A percentile compares a stretch with the other conserved stretches of the same genome.
These are phyloP conservation scores for Amanita phalloides DNA, from an alignment of 768 basidiomycete species.

Conservation along the genomic window DNA sequence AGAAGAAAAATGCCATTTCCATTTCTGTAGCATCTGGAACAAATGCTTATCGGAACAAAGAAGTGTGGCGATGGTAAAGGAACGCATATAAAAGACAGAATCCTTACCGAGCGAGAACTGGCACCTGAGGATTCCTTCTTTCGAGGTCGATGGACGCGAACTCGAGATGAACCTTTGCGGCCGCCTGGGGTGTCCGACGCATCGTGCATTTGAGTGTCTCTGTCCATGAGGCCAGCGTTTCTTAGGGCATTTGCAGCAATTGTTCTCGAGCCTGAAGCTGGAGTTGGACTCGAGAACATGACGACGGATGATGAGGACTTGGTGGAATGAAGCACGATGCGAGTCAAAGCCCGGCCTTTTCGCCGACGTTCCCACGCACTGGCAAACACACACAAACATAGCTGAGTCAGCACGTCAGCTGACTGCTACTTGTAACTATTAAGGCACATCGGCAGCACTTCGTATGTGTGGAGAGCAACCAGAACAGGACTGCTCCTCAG, in stretches of 20 bases:
- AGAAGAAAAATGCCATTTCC: too few relatives aligned
- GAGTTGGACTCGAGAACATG: conserved; percentile 55
- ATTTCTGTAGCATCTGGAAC: neutral
- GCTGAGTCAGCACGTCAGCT: neutral
- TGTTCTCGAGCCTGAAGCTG: conserved; percentile 44
- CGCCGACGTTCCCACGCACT: neutral
- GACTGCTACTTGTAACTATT: too few relatives aligned
- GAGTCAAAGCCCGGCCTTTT: neutral
- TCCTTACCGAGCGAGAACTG: conserved; percentile 58
- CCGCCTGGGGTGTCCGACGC: conserved; percentile 59
- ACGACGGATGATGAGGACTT: conserved; percentile 1
- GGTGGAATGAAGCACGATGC: conserved; percentile 4
- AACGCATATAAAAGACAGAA: conserved; percentile 21
- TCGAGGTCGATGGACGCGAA: conserved; percentile 49
- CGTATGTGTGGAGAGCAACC: neutral
- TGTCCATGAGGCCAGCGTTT: conserved; percentile 66
- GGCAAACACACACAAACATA: neutral
- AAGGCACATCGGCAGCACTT: neutral
- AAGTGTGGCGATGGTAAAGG: conserved; percentile 16
- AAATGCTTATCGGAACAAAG: neutral
- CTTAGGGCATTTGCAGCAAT: conserved; percentile 55
- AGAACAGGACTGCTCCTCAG: neutral
- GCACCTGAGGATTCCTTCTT: conserved; percentile 36
- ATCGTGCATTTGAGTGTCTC: conserved; percentile 69
- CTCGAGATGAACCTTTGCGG: conserved; percentile 56